Evolutionary conservation across 2,329 filamentous ascomycete genomes (phyloP).

Genomic region (Chaetomiaceae sp.): DNA sequence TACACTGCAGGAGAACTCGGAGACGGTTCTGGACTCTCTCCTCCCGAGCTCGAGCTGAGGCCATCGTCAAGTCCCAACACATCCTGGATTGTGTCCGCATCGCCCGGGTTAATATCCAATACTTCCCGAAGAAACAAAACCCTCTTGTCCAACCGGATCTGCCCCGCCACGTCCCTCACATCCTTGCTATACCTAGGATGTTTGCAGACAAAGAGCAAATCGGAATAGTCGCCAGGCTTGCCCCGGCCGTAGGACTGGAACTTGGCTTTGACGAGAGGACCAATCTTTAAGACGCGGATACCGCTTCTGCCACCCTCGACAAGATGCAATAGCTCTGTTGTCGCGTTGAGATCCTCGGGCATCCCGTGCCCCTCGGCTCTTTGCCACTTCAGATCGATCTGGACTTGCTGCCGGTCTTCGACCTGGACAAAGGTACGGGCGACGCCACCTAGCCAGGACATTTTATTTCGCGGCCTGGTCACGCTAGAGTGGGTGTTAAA

Average conservation of each 20-base stretch:
- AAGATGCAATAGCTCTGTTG: not conserved
- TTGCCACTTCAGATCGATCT: slow-evolving; percentile 5
- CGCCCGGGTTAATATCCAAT: not conserved
- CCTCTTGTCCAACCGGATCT: not conserved
- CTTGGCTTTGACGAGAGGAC: not conserved
- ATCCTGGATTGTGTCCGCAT: not conserved
- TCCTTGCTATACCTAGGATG: not conserved
- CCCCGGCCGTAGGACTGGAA: slow-evolving; percentile 3
- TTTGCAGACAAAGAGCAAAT: not conserved
- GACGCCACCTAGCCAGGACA: not conserved
- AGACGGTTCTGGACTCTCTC: too few relatives aligned
- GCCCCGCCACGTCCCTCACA: not conserved
- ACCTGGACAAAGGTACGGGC: slow-evolving; percentile 1
- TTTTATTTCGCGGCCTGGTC: not conserved
- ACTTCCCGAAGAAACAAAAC: not conserved
- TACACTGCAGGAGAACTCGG: too few relatives aligned
- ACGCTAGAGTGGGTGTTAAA: not conserved
- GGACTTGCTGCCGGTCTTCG: not conserved
- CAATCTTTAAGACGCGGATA: slow-evolving; percentile 1
- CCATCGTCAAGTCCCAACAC: not conserved
- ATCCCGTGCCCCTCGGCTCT: slow-evolving; percentile 2
- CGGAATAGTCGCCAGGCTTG: not conserved
- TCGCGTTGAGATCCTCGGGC: not conserved
- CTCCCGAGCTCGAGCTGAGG: too few relatives aligned
- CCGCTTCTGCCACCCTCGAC: not conserved